A percentile compares a stretch with the other conserved stretches of the same genome.
phyloP scores from a whole-genome alignment of 306 rosid genomes.

The Citrullus colocynthis region DNA sequence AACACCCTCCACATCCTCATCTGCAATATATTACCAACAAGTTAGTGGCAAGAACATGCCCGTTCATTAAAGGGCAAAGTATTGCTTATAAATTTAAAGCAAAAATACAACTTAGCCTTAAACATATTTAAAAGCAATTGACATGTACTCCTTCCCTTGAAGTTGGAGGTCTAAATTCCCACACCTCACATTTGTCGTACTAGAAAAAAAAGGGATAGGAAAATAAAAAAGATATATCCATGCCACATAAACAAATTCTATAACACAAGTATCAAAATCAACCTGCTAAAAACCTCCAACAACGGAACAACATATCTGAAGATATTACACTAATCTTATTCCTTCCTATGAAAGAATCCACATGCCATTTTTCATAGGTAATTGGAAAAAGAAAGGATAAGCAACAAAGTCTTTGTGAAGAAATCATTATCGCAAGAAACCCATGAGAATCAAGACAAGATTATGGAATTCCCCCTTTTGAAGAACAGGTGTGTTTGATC shows the following conservation, averaged over 20 bases:
- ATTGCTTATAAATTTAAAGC: neutral
- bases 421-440: neutral
- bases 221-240: neutral
- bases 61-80: neutral
- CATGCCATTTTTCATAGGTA: neutral
- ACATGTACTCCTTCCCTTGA: too few species aligned
- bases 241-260: neutral
- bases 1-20: conserved; percentile 50
- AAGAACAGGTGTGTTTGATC: neutral
- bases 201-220: neutral
- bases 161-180: too few species aligned
- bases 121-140: neutral
- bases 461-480: neutral
- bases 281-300: neutral
- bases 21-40: conserved; percentile 30
- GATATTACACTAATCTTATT: neutral
- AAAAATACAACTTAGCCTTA: neutral
- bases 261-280: neutral
- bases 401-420: neutral
- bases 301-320: neutral
- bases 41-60: conserved; percentile 11
- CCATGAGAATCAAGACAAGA: neutral
- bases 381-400: neutral
- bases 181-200: too few species aligned
- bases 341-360: neutral